phyloP scores from a whole-genome alignment of 2,329 filamentous ascomycete species.

The Didymella arachidicola region DNA sequence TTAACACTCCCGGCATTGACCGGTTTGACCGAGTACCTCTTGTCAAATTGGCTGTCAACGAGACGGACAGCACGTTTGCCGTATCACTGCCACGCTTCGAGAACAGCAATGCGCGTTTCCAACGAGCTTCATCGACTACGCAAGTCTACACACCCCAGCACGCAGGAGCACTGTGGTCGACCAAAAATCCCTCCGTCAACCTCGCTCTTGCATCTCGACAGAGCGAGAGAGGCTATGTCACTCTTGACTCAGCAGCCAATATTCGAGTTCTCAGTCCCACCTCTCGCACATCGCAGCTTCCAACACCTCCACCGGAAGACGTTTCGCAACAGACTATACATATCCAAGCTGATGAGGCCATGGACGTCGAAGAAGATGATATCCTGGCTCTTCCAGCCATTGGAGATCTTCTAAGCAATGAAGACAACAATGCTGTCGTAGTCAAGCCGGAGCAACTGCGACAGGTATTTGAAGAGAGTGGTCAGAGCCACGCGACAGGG shows the following conservation, averaged over 20 bases:
- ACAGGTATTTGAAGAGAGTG: slow-evolving; percentile 69
- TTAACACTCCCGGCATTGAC: slow-evolving; percentile 53
- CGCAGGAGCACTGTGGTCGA: slow-evolving; percentile 66
- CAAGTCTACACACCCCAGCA: slow-evolving; percentile 72
- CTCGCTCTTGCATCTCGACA: slow-evolving; percentile 72
- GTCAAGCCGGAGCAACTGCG: slow-evolving; percentile 73
- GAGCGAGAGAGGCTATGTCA: slow-evolving; percentile 74
- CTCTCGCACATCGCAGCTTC: slow-evolving; percentile 35
- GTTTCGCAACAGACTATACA: slow-evolving; percentile 39
- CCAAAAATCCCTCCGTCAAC: slow-evolving; percentile 64
- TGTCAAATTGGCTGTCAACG: slow-evolving; percentile 74
- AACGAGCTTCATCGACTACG: slow-evolving; percentile 56
- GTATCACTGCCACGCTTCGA: slow-evolving; percentile 50
- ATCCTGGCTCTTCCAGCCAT: slow-evolving; percentile 7
- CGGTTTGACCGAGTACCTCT: slow-evolving; percentile 52
- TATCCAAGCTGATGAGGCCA: slow-evolving; percentile 17
- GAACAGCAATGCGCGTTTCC: slow-evolving; percentile 48
- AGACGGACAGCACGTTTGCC: slow-evolving; percentile 57
- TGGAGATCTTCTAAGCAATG: slow-evolving; percentile 24
- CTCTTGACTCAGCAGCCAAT: slow-evolving; percentile 78
- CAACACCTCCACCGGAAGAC: slow-evolving; percentile 43
- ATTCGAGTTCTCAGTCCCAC: slow-evolving; percentile 61
- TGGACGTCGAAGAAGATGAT: slow-evolving; percentile 14
- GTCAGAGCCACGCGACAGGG: slow-evolving; percentile 72
- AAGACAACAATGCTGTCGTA: slow-evolving; percentile 64